Conservation (phyloP, 2,329 filamentous ascomycete species). For the Alternaria rosae region DNA sequence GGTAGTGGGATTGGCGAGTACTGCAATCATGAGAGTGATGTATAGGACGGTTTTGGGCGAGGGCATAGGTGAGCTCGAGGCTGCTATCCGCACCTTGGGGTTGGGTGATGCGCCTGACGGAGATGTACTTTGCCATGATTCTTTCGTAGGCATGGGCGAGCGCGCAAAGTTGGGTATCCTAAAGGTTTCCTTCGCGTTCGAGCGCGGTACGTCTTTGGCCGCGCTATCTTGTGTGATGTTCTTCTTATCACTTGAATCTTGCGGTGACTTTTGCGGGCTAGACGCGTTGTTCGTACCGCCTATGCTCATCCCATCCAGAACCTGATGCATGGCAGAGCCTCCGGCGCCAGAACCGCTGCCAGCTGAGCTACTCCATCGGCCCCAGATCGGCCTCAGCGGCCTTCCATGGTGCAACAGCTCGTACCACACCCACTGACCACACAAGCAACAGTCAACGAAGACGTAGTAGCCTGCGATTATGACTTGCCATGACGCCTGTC, state of each 20-base stretch:
- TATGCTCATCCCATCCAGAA: constrained; percentile 30
- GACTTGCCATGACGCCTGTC: constrained; percentile 72
- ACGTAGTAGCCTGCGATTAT: constrained; percentile 72
- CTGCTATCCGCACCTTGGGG: constrained; percentile 42
- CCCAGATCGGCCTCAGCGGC: constrained; percentile 51
- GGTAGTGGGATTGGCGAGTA: constrained; percentile 50
- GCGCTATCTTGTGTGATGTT: constrained; percentile 17
- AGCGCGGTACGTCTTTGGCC: constrained; percentile 33
- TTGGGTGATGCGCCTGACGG: constrained; percentile 31
- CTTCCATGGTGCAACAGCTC: constrained; percentile 62
- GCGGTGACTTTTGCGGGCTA: constrained; percentile 5
- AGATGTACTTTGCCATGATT: constrained; percentile 33
- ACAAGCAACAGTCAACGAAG: constrained; percentile 68
- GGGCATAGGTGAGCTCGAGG: constrained; percentile 54
- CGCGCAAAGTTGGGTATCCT: constrained; percentile 49
- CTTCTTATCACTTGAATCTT: constrained; percentile 18
- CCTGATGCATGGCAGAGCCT: constrained; percentile 39
- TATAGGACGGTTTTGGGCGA: constrained; percentile 57
- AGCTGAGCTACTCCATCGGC: constrained; percentile 31
- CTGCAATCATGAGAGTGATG: constrained; percentile 55
- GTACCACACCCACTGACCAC: constrained; percentile 72
- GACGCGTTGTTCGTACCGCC: constrained; percentile 17
- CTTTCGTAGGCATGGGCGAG: constrained; percentile 37
- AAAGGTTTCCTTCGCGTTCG: constrained; percentile 45
- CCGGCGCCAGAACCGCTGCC: constrained; percentile 24